Percentiles rank a stretch among this genome's conserved stretches.
These are phyloP conservation scores for Populus nigra DNA, from an alignment of 345 rosid genomes.

Conservation along the genomic window DNA sequence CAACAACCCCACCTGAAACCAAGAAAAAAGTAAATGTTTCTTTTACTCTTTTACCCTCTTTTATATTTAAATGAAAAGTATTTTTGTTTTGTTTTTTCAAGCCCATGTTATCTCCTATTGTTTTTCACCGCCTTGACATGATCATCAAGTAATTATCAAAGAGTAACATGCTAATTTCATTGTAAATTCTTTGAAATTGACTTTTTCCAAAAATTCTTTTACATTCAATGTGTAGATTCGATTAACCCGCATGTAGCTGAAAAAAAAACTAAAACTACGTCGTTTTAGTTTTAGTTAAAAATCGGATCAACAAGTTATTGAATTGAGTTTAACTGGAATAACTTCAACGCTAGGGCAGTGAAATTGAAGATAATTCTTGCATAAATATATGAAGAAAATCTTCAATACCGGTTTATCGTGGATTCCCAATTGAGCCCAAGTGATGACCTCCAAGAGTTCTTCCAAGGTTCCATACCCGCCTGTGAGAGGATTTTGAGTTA, in stretches of 20 bases:
- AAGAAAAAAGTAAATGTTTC: background rate
- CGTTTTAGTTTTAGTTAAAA: no score
- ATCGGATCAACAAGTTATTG: no score
- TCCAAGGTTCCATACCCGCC: slow-evolving; percentile 83
- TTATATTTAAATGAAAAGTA: background rate
- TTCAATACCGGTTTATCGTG: slow-evolving; percentile 65
- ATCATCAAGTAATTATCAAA: background rate
- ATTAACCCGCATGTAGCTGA: no score
- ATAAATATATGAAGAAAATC: background rate
- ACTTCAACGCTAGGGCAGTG: no score
- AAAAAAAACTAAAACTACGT: no score
- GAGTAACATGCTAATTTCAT: background rate
- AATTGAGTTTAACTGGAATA: no score
- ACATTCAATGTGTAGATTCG: no score
- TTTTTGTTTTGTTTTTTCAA: background rate
- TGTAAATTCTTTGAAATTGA: background rate
- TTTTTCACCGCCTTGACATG: background rate
- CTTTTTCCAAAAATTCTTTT: background rate
- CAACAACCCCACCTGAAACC: slow-evolving; percentile 61
- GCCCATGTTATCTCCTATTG: background rate
- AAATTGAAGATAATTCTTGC: no score
- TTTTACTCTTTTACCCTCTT: background rate
- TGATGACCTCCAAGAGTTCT: slow-evolving; percentile 70
- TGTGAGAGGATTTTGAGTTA: slow-evolving; percentile 14
- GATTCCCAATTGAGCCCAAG: slow-evolving; percentile 81